phyloP scores from a whole-genome alignment of 176 grass and related monocot genomes.

The Pontederia crassipes region DNA sequence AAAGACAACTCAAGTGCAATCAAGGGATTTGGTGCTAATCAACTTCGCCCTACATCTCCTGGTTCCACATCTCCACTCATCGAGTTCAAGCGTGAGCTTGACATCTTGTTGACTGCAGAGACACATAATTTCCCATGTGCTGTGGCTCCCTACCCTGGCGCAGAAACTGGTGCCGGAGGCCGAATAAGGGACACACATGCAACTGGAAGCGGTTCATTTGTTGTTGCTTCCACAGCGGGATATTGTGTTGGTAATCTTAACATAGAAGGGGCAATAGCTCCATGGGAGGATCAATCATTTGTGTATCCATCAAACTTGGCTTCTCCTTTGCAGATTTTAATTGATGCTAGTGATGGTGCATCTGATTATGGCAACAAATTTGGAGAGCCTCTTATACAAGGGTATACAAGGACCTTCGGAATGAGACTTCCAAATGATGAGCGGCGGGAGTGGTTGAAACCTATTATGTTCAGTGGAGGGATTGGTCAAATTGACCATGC shows the following conservation, averaged over 20 bases:
- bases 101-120: slow-evolving; percentile 81
- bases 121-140: slow-evolving; percentile 97
- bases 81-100: slow-evolving; percentile 43
- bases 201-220: slow-evolving; percentile 71
- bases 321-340: slow-evolving; percentile 65
- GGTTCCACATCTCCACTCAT: slow-evolving; percentile 44
- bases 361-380: slow-evolving; percentile 98
- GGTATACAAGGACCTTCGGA: slow-evolving; percentile 72
- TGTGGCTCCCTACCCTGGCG: slow-evolving; percentile 70
- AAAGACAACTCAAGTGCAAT: slow-evolving; percentile 92
- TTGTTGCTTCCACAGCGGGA: slow-evolving; percentile 72
- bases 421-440: slow-evolving; percentile 68
- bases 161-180: slow-evolving; percentile 78
- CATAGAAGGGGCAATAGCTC: slow-evolving; percentile 55
- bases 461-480: slow-evolving; percentile 95
- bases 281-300: slow-evolving; percentile 82
- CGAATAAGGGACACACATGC: slow-evolving; percentile 92
- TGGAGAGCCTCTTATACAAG: slow-evolving; percentile 85
- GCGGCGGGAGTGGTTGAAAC: slow-evolving; percentile 85
- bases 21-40: slow-evolving; percentile 57
- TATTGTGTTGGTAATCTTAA: slow-evolving; percentile 90
- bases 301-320: slow-evolving; percentile 67
- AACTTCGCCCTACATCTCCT: slow-evolving; percentile 46
- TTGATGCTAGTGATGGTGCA: slow-evolving; percentile 78
- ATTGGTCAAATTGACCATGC: slow-evolving; percentile 84